Conservation (phyloP, 2,329 filamentous ascomycete genomes). For the Aaosphaeria pasadenensis region DNA sequence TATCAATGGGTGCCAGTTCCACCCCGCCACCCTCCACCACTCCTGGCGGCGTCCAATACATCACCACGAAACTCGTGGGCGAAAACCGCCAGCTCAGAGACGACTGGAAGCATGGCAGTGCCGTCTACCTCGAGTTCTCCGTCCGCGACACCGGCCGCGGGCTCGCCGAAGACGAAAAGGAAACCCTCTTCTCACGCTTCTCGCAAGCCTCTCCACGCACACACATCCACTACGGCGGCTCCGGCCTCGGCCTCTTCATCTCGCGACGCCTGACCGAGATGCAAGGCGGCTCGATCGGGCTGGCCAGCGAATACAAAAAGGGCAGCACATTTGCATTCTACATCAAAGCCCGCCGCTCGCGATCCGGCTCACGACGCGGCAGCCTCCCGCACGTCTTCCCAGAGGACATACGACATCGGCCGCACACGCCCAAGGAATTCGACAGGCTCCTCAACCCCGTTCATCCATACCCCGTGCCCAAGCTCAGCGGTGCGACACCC, state of each 20-base stretch:
- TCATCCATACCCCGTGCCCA: not conserved
- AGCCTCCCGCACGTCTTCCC: constrained; percentile 15
- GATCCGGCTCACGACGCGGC: constrained; percentile 7
- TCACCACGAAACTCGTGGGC: constrained; percentile 15
- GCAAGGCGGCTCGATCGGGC: constrained; percentile 31
- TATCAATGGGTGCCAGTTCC: constrained; percentile 33
- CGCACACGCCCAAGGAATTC: not conserved
- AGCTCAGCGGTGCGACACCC: not conserved
- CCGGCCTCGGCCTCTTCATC: constrained; percentile 34
- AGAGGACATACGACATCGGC: constrained; percentile 19
- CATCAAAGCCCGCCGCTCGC: constrained; percentile 19
- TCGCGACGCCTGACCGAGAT: constrained; percentile 28
- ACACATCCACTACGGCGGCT: constrained; percentile 39
- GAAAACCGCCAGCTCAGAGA: constrained; percentile 15
- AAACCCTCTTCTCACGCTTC: constrained; percentile 28
- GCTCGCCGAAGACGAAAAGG: constrained; percentile 34
- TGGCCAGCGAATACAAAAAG: constrained; percentile 14
- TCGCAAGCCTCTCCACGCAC: constrained; percentile 30
- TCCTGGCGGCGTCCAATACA: constrained; percentile 31
- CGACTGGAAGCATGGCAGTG: constrained; percentile 34
- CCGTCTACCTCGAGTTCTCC: constrained; percentile 34
- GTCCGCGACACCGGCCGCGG: constrained; percentile 42
- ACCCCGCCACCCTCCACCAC: constrained; percentile 26
- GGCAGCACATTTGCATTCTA: constrained; percentile 35
- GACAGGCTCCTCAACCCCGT: not conserved